phyloP scores from a whole-genome alignment of 306 rosid genomes.

The Morella rubra region DNA sequence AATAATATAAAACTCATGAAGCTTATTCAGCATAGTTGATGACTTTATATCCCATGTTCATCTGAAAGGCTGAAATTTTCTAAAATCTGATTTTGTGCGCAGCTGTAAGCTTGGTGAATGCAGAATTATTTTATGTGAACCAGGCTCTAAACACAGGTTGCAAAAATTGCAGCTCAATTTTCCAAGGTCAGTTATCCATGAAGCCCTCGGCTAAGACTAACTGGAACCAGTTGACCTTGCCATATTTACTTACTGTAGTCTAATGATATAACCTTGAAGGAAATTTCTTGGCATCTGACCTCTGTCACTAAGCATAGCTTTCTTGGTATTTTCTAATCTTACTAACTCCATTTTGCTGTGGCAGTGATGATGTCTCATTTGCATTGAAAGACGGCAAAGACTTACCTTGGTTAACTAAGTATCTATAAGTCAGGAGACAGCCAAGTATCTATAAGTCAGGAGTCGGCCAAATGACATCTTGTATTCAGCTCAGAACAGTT shows the following conservation, averaged over 20 bases:
- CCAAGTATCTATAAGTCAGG: slow-evolving; percentile 66
- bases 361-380: slow-evolving; percentile 82
- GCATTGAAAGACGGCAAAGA: slow-evolving; percentile 81
- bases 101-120: slow-evolving; percentile 90
- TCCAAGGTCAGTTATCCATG: slow-evolving; percentile 63
- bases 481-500: slow-evolving; percentile 21
- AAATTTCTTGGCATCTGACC: neutral
- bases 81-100: slow-evolving; percentile 22
- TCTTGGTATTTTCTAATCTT: slow-evolving; percentile 14
- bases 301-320: neutral
- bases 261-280: neutral
- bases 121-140: slow-evolving; percentile 78
- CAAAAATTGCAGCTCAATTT: slow-evolving; percentile 91
- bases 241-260: neutral
- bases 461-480: slow-evolving; percentile 36
- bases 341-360: slow-evolving; percentile 24
- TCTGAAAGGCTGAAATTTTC: slow-evolving; percentile 3
- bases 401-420: slow-evolving; percentile 84
- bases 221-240: slow-evolving; percentile 6
- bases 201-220: neutral
- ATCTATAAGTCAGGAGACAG: slow-evolving; percentile 44
- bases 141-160: slow-evolving; percentile 83
- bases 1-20: neutral
- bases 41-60: slow-evolving; percentile 10
- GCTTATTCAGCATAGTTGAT: slow-evolving; percentile 15